Evolutionary conservation across 163 green algal species (phyloP), one percentile per base, ranked within the genome.

Genomic region (Scenedesmus sp.): DNA sequence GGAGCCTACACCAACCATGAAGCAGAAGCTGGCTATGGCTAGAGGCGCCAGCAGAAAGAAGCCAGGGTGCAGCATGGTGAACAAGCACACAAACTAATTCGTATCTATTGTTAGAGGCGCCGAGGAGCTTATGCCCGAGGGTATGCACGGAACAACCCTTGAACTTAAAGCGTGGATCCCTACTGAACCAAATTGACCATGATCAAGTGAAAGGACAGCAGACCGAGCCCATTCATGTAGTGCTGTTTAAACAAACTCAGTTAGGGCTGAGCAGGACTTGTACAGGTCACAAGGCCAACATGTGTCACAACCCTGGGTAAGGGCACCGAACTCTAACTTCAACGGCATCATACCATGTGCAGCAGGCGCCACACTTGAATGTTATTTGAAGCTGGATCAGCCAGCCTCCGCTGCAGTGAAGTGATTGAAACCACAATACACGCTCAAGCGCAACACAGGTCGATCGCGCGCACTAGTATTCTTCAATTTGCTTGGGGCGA

Each of bases 1-100:
- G 73, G 91, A 84, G 53, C 95, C 95, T 1, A 97, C 94, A 33
- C 86, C 88, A 46, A 96, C 94, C 33, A 95, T 43, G 83, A 97
- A 97, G 81, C 90, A 93, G 49, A 95, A 91, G 81, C 87, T 94
- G 5, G 95, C 76, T 18, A 96, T 93, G 5, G 87, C 83, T 1
- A 94, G 35, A 3, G 95, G 94, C 7, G 89, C 84, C 37, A 93
- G 65, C 81, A 90, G 70, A 35, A 90, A 90, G 49, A 90, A 85
- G 33, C 70, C 85, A 37, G 85, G 85, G 49, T 90, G 49, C 16
- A 90, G 46, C 16, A 90, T 90, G 30, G 49, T n/a, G 26, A 7
- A 37, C 30, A 40, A 26, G 30, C 65, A 76, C 30, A 9, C 30
- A 40, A 5, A 20, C 0, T 40, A 76, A 22, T 20, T 40, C 30